Conservation (phyloP, 805 yeast species). For the Wickerhamomyces queroliae region DNA sequence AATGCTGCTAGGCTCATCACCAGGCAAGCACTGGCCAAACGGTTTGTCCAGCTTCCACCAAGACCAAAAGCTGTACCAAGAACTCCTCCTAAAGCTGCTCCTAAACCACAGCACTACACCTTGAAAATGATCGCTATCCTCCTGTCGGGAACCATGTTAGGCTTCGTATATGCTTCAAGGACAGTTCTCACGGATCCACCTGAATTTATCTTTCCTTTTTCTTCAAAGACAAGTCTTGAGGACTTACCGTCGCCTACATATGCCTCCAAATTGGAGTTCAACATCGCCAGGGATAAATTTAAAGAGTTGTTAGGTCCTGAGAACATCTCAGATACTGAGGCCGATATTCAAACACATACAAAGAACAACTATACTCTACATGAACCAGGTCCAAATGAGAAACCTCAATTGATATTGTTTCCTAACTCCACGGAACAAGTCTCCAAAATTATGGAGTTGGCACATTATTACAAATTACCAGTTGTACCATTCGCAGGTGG, state of each 20-base stretch:
- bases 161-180: not conserved
- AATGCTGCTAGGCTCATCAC: too few species aligned
- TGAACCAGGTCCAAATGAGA: slow-evolving; percentile 38
- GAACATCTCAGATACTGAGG: slow-evolving; percentile 15
- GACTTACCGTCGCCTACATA: slow-evolving; percentile 6
- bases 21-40: too few species aligned
- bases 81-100: not conserved
- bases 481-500: slow-evolving; percentile 62
- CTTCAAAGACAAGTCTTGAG: slow-evolving; percentile 3
- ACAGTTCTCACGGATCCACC: not conserved
- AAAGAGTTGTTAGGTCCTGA: slow-evolving; percentile 32
- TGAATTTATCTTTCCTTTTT: not conserved
- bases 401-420: slow-evolving; percentile 34
- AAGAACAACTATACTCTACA: slow-evolving; percentile 46
- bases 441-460: slow-evolving; percentile 44
- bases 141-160: not conserved
- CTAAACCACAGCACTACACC: not conserved
- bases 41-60: too few species aligned
- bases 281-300: slow-evolving; percentile 11
- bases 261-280: not conserved
- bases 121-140: not conserved
- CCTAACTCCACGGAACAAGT: slow-evolving; percentile 54
- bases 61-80: too few species aligned
- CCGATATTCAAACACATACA: slow-evolving; percentile 36
- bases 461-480: slow-evolving; percentile 47